phyloP scores from a whole-genome alignment of 2,329 filamentous ascomycete species.

The Aspergillus intermedius region DNA sequence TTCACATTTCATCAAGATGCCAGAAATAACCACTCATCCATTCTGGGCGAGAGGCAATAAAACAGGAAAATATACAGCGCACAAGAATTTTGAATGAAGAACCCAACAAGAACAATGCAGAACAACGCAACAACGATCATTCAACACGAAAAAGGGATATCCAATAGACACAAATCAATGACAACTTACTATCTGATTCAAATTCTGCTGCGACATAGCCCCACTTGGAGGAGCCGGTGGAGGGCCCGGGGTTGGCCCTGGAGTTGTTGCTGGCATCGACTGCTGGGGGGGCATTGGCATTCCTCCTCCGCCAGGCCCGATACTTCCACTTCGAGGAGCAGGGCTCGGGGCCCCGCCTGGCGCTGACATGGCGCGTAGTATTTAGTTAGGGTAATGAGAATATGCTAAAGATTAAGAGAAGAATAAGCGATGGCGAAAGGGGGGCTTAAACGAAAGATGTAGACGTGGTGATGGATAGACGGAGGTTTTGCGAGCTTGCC shows the following conservation, averaged over 20 bases:
- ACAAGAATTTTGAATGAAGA: neutral
- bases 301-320: constrained; percentile 39
- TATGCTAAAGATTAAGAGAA: neutral
- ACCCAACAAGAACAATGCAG: constrained; percentile 1
- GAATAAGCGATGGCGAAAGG: neutral
- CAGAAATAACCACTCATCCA: no score
- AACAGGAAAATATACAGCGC: no score
- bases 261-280: constrained; percentile 42
- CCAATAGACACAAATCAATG: constrained; percentile 2
- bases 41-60: no score
- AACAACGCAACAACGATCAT: neutral
- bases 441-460: neutral
- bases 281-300: constrained; percentile 45
- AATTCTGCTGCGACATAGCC: constrained; percentile 72
- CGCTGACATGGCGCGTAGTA: constrained; percentile 34
- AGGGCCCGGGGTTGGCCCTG: constrained; percentile 38
- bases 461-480: neutral
- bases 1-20: no score
- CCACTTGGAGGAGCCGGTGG: constrained; percentile 28
- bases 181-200: constrained; percentile 86
- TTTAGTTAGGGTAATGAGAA: neutral
- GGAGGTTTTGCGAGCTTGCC: constrained; percentile 8
- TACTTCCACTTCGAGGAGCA: constrained; percentile 43
- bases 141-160: neutral
- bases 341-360: constrained; percentile 43